Percentiles rank a stretch among this genome's conserved stretches.
Conservation (phyloP, 805 yeast genomes). For the Sugiyamaella chiloensis region DNA sequence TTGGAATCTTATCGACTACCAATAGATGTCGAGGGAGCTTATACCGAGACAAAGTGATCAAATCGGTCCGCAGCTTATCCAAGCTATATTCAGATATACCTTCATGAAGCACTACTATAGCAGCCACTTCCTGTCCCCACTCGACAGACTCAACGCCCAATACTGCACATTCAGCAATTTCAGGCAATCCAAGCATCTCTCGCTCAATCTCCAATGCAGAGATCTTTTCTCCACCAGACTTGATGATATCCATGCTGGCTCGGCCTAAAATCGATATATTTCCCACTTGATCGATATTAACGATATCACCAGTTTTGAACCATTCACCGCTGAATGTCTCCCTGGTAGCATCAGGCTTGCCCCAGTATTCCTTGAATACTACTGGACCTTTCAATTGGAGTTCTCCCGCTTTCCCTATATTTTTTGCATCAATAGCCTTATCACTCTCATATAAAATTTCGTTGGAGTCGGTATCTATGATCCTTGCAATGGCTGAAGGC, state of each 20-base stretch:
- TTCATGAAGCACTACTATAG: constrained; percentile 25
- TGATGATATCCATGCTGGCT: constrained; percentile 37
- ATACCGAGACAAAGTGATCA: constrained; percentile 27
- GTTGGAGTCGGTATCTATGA: constrained; percentile 29
- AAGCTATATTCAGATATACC: constrained; percentile 19
- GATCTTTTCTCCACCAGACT: constrained; percentile 35
- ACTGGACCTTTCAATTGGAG: constrained; percentile 53
- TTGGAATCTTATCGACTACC: constrained; percentile 31
- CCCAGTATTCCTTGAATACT: constrained; percentile 49
- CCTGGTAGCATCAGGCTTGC: constrained; percentile 46
- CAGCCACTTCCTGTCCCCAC: constrained; percentile 36
- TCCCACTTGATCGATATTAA: constrained; percentile 43
- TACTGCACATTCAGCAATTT: constrained; percentile 32
- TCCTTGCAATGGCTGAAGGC: constrained; percentile 31
- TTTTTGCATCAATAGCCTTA: constrained; percentile 4
- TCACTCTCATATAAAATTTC: constrained; percentile 21
- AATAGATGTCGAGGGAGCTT: constrained; percentile 32
- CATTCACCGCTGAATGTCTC: constrained; percentile 49
- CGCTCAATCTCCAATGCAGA: constrained; percentile 36
- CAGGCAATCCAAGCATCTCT: constrained; percentile 31
- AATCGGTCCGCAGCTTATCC: constrained; percentile 25
- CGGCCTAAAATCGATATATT: constrained; percentile 44
- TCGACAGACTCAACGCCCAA: constrained; percentile 32
- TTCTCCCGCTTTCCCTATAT: constrained; percentile 42
- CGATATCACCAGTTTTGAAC: constrained; percentile 61